Percentiles rank a stretch among this genome's conserved stretches.
Evolutionary conservation across 2,329 filamentous ascomycete genomes (phyloP).

Genomic region (Fusarium camptoceras): DNA sequence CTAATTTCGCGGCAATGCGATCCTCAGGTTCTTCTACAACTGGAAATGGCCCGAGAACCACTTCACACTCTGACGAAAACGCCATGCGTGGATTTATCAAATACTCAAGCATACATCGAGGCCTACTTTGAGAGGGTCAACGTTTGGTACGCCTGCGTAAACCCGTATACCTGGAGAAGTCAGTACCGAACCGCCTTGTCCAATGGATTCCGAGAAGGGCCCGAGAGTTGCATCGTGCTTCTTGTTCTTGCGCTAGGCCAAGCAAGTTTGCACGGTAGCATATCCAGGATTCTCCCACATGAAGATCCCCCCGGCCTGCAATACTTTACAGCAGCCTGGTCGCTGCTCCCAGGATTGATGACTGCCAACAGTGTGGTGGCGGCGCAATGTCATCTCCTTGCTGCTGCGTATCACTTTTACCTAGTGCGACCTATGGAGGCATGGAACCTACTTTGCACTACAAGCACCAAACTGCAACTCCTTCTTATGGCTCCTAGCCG

Average conservation of each 20-base stretch:
- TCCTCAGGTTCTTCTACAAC: constrained; percentile 82
- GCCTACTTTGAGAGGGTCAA: constrained; percentile 86
- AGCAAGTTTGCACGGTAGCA: constrained; percentile 80
- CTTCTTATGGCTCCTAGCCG: constrained; percentile 79
- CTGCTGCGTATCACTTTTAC: constrained; percentile 85
- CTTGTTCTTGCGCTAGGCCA: constrained; percentile 82
- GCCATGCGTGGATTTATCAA: constrained; percentile 76
- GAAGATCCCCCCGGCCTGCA: constrained; percentile 80
- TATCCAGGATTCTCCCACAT: constrained; percentile 75
- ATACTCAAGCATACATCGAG: constrained; percentile 79
- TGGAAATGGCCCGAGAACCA: constrained; percentile 84
- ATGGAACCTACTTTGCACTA: constrained; percentile 83
- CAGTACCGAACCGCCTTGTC: constrained; percentile 81
- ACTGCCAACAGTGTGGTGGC: constrained; percentile 82
- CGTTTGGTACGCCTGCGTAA: constrained; percentile 87
- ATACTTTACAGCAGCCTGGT: constrained; percentile 86
- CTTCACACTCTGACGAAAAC: constrained; percentile 74
- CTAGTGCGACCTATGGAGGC: constrained; percentile 84
- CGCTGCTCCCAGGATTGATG: constrained; percentile 80
- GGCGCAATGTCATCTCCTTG: constrained; percentile 83
- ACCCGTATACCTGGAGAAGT: constrained; percentile 81
- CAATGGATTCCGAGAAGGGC: constrained; percentile 80
- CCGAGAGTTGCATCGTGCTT: constrained; percentile 84
- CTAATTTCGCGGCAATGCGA: constrained; percentile 82
- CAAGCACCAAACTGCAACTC: constrained; percentile 84